Base-by-base conservation (phyloP, 345 rosid species). In the Ricinus communis region DNA sequence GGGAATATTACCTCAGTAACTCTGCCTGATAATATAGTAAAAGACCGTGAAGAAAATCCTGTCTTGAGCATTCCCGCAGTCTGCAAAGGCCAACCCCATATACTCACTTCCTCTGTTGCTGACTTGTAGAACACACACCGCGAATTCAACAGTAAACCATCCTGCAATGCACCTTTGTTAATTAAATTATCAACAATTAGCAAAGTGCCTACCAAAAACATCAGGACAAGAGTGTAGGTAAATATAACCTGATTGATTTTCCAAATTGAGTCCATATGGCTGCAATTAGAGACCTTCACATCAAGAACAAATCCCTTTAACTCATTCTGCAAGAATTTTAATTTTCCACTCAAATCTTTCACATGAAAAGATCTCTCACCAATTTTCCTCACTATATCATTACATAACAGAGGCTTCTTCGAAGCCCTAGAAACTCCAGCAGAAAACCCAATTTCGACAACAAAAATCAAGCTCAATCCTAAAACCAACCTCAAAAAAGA, bases 81-180 rank as follows among this genome's bases (percentile, higher is more conserved):
- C 53, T 89, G 99, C 77, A 95, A 73, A 68, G 99, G 98, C 99
- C 99, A 95, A 27, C 96, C 98, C 99, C 99, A 90, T 51, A 92
- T 76, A 76, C 85, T 86, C 36, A 95, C 93, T 69, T 92, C 98
- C 82, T 92, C 99, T 12, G 60, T 58, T n/a, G 70, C 57, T 1
- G 99, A 92, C 71, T 87, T 90, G 60, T 85, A 90, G 77, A 95
- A 60, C 5, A 82, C 66, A 72, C 99, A 95, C 62, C 79, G 78
- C 5, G 94, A 92, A 63, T 73, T 77, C 85, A 89, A 79, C 28
- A 86, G 76, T 49, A 77, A 40, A 71, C 87, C 91, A 81, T 83
- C 87, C 96, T 90, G 60, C 67, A 62, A 40, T 30, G 18, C 62
- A 50, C n/a, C 13, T 22, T 21, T 19, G 2, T 49, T 21, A 47